Percentiles rank a stretch among this genome's conserved stretches.
Evolutionary conservation across 768 basidiomycete species (phyloP).

Genomic region (Kwoniella pini): DNA sequence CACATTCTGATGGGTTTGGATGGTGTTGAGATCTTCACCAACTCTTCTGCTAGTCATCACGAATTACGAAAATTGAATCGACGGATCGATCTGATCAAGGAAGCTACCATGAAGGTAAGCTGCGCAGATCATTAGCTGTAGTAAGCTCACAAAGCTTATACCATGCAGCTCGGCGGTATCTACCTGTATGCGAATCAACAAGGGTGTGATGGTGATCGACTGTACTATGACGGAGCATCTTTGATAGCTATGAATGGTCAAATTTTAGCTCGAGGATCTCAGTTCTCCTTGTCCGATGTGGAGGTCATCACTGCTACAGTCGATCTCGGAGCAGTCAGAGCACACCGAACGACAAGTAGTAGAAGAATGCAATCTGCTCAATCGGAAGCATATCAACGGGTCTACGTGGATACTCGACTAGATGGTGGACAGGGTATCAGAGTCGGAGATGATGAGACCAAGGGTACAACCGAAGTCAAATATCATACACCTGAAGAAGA

Average conservation of each 20-base stretch:
- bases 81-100: conserved; percentile 91
- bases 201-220: conserved; percentile 95
- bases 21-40: conserved; percentile 98
- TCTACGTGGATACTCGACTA: conserved; percentile 77
- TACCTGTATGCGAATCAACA: conserved; percentile 99
- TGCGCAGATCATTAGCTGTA: background rate
- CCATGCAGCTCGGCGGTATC: conserved; percentile 81
- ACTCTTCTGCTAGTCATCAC: conserved; percentile 97
- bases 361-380: conserved; percentile 85
- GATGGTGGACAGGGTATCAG: conserved; percentile 70
- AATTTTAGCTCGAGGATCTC: conserved; percentile 90
- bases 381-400: conserved; percentile 73
- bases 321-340: conserved; percentile 93
- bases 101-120: conserved; percentile 86
- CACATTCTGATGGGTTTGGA: conserved; percentile 98
- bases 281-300: conserved; percentile 93
- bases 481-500: conserved; percentile 94
- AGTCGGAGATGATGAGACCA: conserved; percentile 60
- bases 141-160: background rate
- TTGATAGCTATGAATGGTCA: conserved; percentile 94
- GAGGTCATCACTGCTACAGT: conserved; percentile 95
- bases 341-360: conserved; percentile 77
- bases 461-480: conserved; percentile 58
- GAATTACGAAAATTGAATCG: conserved; percentile 93
- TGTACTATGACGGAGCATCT: conserved; percentile 97